Evolutionary conservation across 805 yeast genomes (phyloP), one percentile per base, ranked within the genome.

Genomic region (Scheffersomyces spartinae): DNA sequence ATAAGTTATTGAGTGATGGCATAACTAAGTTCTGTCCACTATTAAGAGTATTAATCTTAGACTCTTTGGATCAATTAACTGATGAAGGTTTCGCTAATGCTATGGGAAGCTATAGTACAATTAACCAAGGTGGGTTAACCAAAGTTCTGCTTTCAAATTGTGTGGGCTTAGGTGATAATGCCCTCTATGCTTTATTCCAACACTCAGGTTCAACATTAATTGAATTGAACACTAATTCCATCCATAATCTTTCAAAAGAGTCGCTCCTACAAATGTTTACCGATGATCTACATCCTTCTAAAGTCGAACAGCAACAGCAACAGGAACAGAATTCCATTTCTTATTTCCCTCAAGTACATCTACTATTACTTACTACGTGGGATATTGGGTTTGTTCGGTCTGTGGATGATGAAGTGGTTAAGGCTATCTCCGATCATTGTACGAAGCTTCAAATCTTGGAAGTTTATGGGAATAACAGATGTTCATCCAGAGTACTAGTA

Each of bases 371-470:
- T 21, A 71, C 83, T 1, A 64, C 71, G 17, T 39, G 82, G 10
- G 91, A 88, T 46, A 43, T 74, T 9, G 93, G 96, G 0, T 88
- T 88, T 50, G 81, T 84, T 3, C 59, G 93, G 20, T 59, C 72
- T 12, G 67, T 83, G 8, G 84, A 84, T 43, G 83, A 88, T 47
- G 65, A 61, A 11, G 65, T 72, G 1, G 46, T 86, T n/a, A 68
- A 67, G 14, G 41, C 64, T 15, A 38, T 84, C 12, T 65, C 79
- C 3, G 51, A 63, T 15, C 61, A 67, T 7, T 81, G 91, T 34
- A 67, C 74, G 0, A 68, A 68, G 24, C 50, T 88, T 29, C 61
- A 64, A 23, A 61, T 80, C 9, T 44, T 88, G 28, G 93, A 83
- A 39, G 86, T 83, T 9, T 84, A 76, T 46, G 95, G 95, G 2